Evolutionary conservation across 202 grass and related monocot species (phyloP), one percentile per base, ranked within the genome.

Genomic region (Alloteropsis angusta): DNA sequence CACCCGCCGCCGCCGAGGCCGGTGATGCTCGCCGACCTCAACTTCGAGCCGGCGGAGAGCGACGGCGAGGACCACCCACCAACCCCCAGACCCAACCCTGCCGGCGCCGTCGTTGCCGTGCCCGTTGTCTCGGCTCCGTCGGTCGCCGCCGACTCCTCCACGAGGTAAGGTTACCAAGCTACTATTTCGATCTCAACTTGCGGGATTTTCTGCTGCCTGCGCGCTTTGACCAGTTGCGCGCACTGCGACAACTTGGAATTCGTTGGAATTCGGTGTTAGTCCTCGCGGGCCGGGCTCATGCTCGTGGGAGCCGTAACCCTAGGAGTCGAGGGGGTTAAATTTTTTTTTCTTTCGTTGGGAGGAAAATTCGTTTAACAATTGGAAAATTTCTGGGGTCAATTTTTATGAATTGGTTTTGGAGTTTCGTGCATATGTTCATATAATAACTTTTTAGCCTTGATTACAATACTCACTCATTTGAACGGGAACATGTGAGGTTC

Each of bases 1-100:
- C 60, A 60, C 5, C 82, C 77, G 15, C 88, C 88, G 28, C 88
- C 65, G 78, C 85, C 85, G 52, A 85, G 86, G 72, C 77, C 84
- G 30, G 73, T 77, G 22, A 85, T 90, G 54, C 62, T 79, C 22
- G 76, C 76, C 37, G 76, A 79, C 49, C 76, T 97, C 77, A 97
- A 97, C 83, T 55, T 88, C 77, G 87, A 97, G 23, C 91, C 94
- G 22, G 85, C 87, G 39, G 94, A 97, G 78, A 97, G 91, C 89
- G 94, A 97, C 30, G 94, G 85, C 39, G 93, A 89, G 73, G 94
- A 97, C 36, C 79, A 56, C 34, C 84, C 82, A 23, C 86, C 83
- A 7, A 84, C 81, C 77, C 88, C 82, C 60, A 68, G 56, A 22
- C 80, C 78, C 59, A 48, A 21, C 50, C 77, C 76, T 46, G 36